Percentiles rank a stretch among this genome's conserved stretches.
Evolutionary conservation across 2,329 filamentous ascomycete genomes (phyloP).

Genomic region (Rutstroemia sp.): DNA sequence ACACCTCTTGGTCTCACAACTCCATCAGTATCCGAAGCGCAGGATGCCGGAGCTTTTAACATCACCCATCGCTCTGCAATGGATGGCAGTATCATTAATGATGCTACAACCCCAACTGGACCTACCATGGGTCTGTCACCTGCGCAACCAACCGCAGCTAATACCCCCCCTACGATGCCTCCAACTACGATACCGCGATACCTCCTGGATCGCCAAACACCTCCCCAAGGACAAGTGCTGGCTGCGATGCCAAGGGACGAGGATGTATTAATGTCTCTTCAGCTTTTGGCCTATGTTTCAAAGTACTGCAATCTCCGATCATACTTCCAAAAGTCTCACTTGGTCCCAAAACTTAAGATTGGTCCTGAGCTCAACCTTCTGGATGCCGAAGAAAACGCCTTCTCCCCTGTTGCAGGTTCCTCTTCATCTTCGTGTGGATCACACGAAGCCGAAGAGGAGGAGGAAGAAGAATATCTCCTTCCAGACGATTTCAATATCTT

Average conservation of each 20-base stretch:
- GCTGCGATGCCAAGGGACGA: conserved; percentile 94
- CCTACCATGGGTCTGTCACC: conserved; percentile 67
- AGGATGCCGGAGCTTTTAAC: conserved; percentile 86
- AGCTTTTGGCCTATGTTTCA: conserved; percentile 92
- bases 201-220: conserved; percentile 63
- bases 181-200: conserved; percentile 71
- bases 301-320: conserved; percentile 96
- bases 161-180: conserved; percentile 68
- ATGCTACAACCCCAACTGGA: conserved; percentile 58
- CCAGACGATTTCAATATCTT: conserved; percentile 98
- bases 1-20: conserved; percentile 68
- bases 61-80: conserved; percentile 80
- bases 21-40: conserved; percentile 71
- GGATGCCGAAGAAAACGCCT: conserved; percentile 57
- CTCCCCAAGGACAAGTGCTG: conserved; percentile 63
- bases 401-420: conserved; percentile 24
- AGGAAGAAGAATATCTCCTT: conserved; percentile 69
- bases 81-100: conserved; percentile 76
- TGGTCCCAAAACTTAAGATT: conserved; percentile 88
- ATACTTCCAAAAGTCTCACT: conserved; percentile 91
- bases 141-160: conserved; percentile 48
- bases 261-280: conserved; percentile 95
- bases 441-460: conserved; percentile 56
- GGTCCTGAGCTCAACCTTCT: conserved; percentile 75
- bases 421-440: conserved; percentile 30